Percentiles rank a stretch among this genome's conserved stretches.
These are phyloP conservation scores for Cercospora janseana DNA, from an alignment of 2,329 filamentous ascomycete genomes.

Conservation along the genomic window DNA sequence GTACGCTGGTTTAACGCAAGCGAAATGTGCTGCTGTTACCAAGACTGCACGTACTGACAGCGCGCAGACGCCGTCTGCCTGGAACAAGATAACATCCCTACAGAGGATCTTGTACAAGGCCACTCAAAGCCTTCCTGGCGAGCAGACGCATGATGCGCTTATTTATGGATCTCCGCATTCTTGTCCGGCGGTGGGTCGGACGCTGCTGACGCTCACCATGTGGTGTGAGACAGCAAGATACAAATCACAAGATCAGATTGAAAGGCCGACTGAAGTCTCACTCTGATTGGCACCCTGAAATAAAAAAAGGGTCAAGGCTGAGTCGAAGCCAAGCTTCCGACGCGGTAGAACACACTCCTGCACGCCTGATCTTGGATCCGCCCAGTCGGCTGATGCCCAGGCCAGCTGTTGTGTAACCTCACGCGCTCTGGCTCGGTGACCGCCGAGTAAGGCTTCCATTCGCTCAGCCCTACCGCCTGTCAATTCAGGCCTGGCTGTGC, in stretches of 20 bases:
- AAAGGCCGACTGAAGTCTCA: not conserved
- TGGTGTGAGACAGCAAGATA: not conserved
- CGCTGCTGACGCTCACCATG: not conserved
- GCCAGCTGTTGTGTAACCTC: not conserved
- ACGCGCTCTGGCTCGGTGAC: not conserved
- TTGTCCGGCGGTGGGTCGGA: not conserved
- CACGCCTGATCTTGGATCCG: not conserved
- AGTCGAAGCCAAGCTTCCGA: slow-evolving; percentile 6
- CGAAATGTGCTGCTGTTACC: not conserved
- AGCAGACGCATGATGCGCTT: not conserved
- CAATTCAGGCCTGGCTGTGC: not conserved
- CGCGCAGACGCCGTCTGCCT: not conserved
- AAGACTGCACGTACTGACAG: not conserved
- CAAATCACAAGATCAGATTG: not conserved
- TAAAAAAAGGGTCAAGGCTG: slow-evolving; percentile 11
- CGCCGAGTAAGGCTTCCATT: not conserved
- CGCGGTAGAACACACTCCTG: not conserved
- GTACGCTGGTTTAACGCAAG: too few relatives aligned
- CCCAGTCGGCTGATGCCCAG: not conserved
- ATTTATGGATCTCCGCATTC: not conserved
- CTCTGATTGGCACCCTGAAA: slow-evolving; percentile 4
- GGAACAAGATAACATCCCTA: not conserved
- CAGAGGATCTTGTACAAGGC: not conserved
- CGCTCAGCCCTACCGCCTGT: not conserved
- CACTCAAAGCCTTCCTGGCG: not conserved